Evolutionary conservation across 371 early-diverging fungal genomes (phyloP), one percentile per base, ranked within the genome.

Genomic region (Rhizopus microsporus): DNA sequence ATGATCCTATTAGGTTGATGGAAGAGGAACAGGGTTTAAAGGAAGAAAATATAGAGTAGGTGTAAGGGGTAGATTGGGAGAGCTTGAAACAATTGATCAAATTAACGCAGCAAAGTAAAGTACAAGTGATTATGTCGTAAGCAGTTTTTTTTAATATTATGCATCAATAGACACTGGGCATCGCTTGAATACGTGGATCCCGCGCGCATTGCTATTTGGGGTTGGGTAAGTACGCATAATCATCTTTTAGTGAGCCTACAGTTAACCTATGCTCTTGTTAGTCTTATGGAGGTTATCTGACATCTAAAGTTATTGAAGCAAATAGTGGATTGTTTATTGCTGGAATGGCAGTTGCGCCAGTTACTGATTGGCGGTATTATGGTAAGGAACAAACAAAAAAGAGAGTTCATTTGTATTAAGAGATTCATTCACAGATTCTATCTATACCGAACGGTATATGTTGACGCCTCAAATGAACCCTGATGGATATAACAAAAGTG

Each of bases 381-480:
- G 87, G 84, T 82, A 63, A 16, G 2, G 4, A 45, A 53, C 23
- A 42, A 43, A 53, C 2, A 38, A 16, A 51, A 15, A 16, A 34
- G 3, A 5, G 5, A 3, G 17, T 29, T 45, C 2, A 32, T n/a
- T 17, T 17, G 9, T 39, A 31, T 6, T n/a, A 46, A 5, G 17
- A 10, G 29, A 17, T 23, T 10, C 15, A 8, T 12, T 30, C 39
- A 7, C 33, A 75, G 94, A 97, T 68, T 87, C 94, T 0, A 75
- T 96, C 31, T 97, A 97, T 68, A 96, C 97, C 0, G 98, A 97
- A 72, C 78, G 98, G 53, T 97, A 93, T 72, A 94, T 98, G 97
- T 79, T 87, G 59, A 87, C 91, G 23, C 96, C 95, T 7, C 51
- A 77, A 46, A 34, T 71, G 51, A 97, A 97, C 68, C 69, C 74